Base-by-base conservation (phyloP, 352 stramenopile species). In the Phytophthora rubi region DNA sequence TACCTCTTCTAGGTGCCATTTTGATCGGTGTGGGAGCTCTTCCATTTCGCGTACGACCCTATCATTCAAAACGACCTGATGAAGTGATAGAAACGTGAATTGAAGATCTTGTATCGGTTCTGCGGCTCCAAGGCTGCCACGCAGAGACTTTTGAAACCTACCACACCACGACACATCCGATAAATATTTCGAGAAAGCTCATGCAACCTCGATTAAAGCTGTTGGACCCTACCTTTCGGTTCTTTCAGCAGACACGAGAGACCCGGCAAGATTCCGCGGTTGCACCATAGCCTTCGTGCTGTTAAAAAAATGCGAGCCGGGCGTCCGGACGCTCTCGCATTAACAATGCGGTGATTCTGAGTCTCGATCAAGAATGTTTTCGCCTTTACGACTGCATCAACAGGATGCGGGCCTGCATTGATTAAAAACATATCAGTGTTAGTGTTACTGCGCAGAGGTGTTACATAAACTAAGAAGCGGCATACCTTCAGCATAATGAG, bases 401-500 rank as follows among this genome's bases (percentile, higher is more conserved):
- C 35, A 23, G 61, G 52, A 16, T 62, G 18, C 16, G 52, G 28
- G 48, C 39, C 52, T 61, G 28, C 42, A 55, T 59, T 18, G 57
- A 59, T 23, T 21, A 12, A 30, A 48, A 48, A 16, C 35, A 42
- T 42, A 42, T 6, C 2, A 42, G 2, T 15, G 35, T 13, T 42
- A 42, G 7, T 42, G 7, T 42, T 15, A 42, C 35, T 42, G 2
- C 7, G 35, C 35, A 42, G 35, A 42, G 7, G 35, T 42, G 35
- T 15, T 42, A 42, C 35, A 42, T n/a, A 30, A 54, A 23, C 5
- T 6, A 66, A 47, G 42, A 15, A n/a, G 6, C 21, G 18, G 21
- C 39, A 48, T 59, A 61, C 30, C 52, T 61, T 68, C 52, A 21
- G 48, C 32, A 18, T 37, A 67, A 33, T 60, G 59, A 42, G 6